These are phyloP conservation scores for Phytophthora hybrid DNA, from an alignment of 352 stramenopile genomes.

Conservation along the genomic window DNA sequence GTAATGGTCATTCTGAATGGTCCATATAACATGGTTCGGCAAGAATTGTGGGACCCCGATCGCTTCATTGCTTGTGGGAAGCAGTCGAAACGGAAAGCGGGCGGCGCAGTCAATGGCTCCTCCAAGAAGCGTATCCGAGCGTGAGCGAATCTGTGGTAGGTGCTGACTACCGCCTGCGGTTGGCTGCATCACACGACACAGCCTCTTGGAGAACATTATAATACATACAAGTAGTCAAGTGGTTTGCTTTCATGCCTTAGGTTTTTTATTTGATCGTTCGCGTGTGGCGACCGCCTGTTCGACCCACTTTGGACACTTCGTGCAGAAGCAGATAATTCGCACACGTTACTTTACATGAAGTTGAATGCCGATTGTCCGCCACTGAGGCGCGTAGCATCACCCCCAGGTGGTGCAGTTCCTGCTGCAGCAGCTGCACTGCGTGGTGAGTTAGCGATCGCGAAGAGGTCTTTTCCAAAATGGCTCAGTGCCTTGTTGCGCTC, in stretches of 20 bases:
- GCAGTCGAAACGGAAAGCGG: conserved; percentile 43
- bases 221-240: conserved; percentile 16
- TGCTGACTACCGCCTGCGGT: no score
- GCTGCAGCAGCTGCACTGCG: conserved; percentile 39
- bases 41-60: conserved; percentile 76
- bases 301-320: conserved; percentile 7
- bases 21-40: conserved; percentile 81
- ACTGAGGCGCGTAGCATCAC: conserved; percentile 30
- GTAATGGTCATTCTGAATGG: conserved; percentile 91
- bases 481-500: conserved; percentile 74
- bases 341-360: conserved; percentile 85
- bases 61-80: conserved; percentile 58
- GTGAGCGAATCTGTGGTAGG: conserved; percentile 18
- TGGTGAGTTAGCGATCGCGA: conserved; percentile 87
- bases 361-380: conserved; percentile 84
- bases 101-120: conserved; percentile 7
- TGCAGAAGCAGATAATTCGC: conserved; percentile 12
- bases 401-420: conserved; percentile 19
- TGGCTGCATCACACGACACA: conserved; percentile 19
- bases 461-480: conserved; percentile 88
- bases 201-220: conserved; percentile 18
- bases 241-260: conserved; percentile 20
- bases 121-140: conserved; percentile 45
- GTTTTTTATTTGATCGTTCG: conserved; percentile 30
- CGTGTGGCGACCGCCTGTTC: conserved; percentile 18